phyloP scores from a whole-genome alignment of 116 monocot species.

The Trichopus zeylanicus region DNA sequence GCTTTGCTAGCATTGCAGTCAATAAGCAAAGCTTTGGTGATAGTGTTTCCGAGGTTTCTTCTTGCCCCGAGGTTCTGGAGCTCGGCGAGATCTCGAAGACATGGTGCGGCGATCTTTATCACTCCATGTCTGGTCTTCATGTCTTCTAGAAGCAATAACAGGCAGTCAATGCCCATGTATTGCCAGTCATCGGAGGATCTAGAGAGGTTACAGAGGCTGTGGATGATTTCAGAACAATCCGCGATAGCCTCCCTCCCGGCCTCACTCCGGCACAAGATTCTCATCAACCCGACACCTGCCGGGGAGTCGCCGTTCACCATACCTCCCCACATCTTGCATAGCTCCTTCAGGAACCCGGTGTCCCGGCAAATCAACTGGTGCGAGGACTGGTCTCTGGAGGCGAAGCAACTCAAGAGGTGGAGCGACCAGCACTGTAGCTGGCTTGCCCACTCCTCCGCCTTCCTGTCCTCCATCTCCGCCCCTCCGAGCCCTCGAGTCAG shows the following conservation, averaged over 20 bases:
- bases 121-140: constrained; percentile 15
- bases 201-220: constrained; percentile 46
- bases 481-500: constrained; percentile 47
- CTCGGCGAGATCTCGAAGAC: constrained; percentile 46
- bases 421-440: constrained; percentile 74
- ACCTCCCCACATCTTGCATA: constrained; percentile 56
- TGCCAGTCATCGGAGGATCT: constrained; percentile 72
- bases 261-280: constrained; percentile 43
- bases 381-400: constrained; percentile 18
- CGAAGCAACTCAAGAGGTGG: constrained; percentile 59
- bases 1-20: neutral
- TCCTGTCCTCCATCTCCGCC: constrained; percentile 37
- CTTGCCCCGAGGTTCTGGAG: constrained; percentile 31
- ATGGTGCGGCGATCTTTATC: constrained; percentile 10
- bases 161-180: constrained; percentile 79
- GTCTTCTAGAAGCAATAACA: constrained; percentile 41
- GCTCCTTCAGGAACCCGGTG: constrained; percentile 27
- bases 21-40: constrained; percentile 23
- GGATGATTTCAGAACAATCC: constrained; percentile 13
- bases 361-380: constrained; percentile 22
- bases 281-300: constrained; percentile 45
- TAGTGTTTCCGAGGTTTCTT: constrained; percentile 26
- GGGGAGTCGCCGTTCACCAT: constrained; percentile 50
- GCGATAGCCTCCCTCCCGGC: constrained; percentile 33
- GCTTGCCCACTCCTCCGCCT: constrained; percentile 76